phyloP scores from a whole-genome alignment of 2,329 filamentous ascomycete species.

The Stagonosporopsis chrysanthemi region DNA sequence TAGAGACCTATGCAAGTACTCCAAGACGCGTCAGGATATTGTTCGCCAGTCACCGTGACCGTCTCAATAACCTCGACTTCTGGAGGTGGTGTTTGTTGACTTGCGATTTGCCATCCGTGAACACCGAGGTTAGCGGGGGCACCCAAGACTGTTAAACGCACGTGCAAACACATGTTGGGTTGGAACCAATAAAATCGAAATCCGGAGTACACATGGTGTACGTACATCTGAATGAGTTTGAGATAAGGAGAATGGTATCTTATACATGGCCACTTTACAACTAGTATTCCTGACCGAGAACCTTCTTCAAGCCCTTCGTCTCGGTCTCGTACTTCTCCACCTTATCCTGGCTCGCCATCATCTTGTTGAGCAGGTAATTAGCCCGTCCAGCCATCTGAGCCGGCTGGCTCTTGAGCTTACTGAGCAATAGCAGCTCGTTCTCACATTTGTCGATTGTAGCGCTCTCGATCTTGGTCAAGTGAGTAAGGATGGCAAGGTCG shows the following conservation, averaged over 20 bases:
- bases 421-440: conserved; percentile 76
- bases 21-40: background rate
- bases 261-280: background rate
- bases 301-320: conserved; percentile 74
- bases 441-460: conserved; percentile 81
- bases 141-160: background rate
- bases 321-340: conserved; percentile 77
- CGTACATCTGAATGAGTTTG: background rate
- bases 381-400: conserved; percentile 71
- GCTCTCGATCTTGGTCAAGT: conserved; percentile 75
- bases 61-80: background rate
- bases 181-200: background rate
- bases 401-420: conserved; percentile 73
- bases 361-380: conserved; percentile 75
- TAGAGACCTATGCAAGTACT: background rate
- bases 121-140: background rate
- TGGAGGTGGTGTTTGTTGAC: too few species aligned
- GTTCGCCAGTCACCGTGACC: background rate
- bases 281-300: conserved; percentile 62
- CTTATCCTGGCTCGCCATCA: conserved; percentile 76
- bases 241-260: conserved; percentile 15
- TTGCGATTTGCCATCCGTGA: background rate
- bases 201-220: background rate
- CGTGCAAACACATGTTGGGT: background rate
- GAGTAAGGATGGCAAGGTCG: conserved; percentile 69